Evolutionary conservation across 2,329 filamentous ascomycete genomes (phyloP), one percentile per base, ranked within the genome.

Genomic region (Cercospora zeina): DNA sequence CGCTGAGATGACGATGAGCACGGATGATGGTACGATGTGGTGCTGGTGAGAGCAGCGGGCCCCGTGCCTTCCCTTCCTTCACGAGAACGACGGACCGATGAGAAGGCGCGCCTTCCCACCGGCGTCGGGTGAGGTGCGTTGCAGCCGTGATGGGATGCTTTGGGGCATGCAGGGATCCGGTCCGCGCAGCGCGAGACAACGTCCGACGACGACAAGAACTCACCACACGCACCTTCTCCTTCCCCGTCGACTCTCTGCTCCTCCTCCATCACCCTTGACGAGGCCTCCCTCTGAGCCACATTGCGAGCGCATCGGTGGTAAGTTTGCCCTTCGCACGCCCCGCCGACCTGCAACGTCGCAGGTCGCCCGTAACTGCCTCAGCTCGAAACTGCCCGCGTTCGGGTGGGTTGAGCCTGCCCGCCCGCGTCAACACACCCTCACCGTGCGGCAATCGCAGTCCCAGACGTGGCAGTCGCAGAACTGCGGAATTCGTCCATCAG

Each of bases 341-440:
- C 24, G 6, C 6, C 24, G 6, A 6, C 24, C 24, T 27, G 24
- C 24, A 27, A 27, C 24, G 24, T 27, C 24, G 6, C 24, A 27
- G 3, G 24, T 27, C 24, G 3, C 3, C 24, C 24, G 24, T 27
- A 6, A 27, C 27, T 53, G 42, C 33, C 50, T 21, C 33, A 55
- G 54, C 36, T 56, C 37, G 34, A 56, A 56, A 56, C 54, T 42
- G 34, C 54, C 54, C 34, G 54, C 27, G 54, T 39, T 39, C 54
- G 54, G 54, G 54, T 56, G 27, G 54, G 45, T 42, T 39, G 54
- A 56, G 36, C 16, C 37, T 30, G 31, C 19, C 19, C 14, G 47
- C 47, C 16, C 16, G 2, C 39, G 39, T 45, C 21, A 14, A 21
- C 47, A 31, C 47, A 11, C 24, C 13, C 47, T 10, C 33, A 55